Conservation (phyloP, 495 filamentous ascomycete species). For the Jackrogersella multiformis region DNA sequence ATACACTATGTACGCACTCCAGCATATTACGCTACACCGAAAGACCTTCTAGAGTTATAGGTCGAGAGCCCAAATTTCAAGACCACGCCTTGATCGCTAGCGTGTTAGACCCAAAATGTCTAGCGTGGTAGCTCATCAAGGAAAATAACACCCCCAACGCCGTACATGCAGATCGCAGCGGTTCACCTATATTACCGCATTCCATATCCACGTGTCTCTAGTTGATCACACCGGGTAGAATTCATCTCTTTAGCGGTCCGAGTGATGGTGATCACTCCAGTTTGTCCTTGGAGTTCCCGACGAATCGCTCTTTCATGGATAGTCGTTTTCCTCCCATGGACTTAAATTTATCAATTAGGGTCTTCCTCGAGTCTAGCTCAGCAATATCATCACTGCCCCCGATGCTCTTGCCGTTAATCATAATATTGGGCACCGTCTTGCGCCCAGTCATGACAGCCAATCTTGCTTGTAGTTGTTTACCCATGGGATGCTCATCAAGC, state of each 20-base stretch:
- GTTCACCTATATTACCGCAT: constrained; percentile 26
- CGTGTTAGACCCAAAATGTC: constrained; percentile 23
- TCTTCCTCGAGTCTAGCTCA: constrained; percentile 72
- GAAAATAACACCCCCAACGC: constrained; percentile 36
- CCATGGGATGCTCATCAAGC: constrained; percentile 82
- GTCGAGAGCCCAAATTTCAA: constrained; percentile 16
- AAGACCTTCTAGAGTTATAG: constrained; percentile 12
- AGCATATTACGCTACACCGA: constrained; percentile 26
- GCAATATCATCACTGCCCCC: constrained; percentile 90
- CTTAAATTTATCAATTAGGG: constrained; percentile 75
- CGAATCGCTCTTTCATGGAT: constrained; percentile 58
- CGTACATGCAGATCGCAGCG: constrained; percentile 36
- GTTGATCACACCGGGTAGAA: constrained; percentile 7
- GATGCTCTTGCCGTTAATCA: constrained; percentile 87
- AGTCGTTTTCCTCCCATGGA: constrained; percentile 74
- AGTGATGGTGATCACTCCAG: constrained; percentile 20
- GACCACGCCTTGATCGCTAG: constrained; percentile 3
- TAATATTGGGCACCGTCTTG: constrained; percentile 88
- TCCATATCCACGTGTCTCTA: constrained; percentile 22
- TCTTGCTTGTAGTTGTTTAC: constrained; percentile 71
- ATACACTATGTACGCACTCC: not conserved
- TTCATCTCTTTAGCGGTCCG: not conserved
- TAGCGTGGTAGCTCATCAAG: constrained; percentile 9
- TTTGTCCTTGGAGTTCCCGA: constrained; percentile 39
- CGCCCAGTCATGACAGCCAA: constrained; percentile 78